phyloP scores from a whole-genome alignment of 2,329 filamentous ascomycete species.

The Boeremia lycopersici region DNA sequence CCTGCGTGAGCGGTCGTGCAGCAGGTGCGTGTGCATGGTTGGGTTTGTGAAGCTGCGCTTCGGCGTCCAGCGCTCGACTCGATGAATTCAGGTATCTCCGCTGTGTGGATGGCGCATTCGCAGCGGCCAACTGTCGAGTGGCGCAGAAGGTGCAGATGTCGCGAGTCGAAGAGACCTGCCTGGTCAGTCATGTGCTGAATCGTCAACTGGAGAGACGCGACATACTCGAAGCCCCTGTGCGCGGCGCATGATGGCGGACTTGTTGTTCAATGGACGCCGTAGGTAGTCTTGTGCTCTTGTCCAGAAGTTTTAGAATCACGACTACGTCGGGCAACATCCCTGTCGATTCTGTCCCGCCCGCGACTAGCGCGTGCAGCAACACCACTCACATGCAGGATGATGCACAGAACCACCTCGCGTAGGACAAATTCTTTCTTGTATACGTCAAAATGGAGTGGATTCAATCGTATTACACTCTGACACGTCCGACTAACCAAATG shows the following conservation, averaged over 20 bases:
- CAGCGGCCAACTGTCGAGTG: slow-evolving; percentile 38
- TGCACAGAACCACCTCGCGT: neutral
- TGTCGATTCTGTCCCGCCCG: neutral
- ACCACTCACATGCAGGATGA: slow-evolving; percentile 2
- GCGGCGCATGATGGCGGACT: slow-evolving; percentile 33
- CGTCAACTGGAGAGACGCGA: neutral
- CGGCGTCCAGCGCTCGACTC: slow-evolving; percentile 37
- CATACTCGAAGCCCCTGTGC: slow-evolving; percentile 39
- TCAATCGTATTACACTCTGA: too few species aligned
- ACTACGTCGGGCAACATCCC: neutral
- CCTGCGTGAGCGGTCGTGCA: slow-evolving; percentile 31
- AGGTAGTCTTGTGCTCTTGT: slow-evolving; percentile 3
- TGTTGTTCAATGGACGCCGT: neutral
- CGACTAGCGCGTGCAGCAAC: neutral
- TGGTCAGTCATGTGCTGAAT: neutral
- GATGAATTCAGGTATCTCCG: slow-evolving; percentile 43
- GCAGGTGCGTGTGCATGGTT: slow-evolving; percentile 20
- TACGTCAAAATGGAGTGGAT: too few species aligned
- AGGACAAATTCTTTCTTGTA: neutral
- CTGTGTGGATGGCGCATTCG: slow-evolving; percentile 31
- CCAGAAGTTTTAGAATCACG: slow-evolving; percentile 8
- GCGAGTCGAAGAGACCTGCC: slow-evolving; percentile 42
- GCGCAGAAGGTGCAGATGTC: slow-evolving; percentile 49
- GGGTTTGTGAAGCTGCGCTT: slow-evolving; percentile 37
- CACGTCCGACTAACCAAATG: too few species aligned